Evolutionary conservation across 148 eudicot genomes (phyloP).

Genomic region (Salicornia ramosissima): DNA sequence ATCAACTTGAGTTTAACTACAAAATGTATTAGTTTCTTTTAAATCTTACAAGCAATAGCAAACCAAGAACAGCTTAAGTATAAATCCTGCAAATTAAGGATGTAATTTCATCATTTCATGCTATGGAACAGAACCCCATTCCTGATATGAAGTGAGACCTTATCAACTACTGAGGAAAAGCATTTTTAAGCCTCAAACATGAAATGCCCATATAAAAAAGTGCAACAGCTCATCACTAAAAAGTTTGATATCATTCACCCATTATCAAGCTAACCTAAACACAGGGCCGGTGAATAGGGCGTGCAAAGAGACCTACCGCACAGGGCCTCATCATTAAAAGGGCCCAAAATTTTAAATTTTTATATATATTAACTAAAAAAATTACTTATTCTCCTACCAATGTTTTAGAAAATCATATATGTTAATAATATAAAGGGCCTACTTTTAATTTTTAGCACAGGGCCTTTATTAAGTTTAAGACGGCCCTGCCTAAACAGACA

Average conservation of each 20-base stretch:
- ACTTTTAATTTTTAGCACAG: too few species aligned
- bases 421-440: too few species aligned
- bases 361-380: too few species aligned
- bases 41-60: not conserved
- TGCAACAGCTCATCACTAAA: not conserved
- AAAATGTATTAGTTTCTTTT: not conserved
- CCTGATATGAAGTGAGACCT: not conserved
- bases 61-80: not conserved
- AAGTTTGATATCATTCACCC: not conserved
- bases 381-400: too few species aligned
- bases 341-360: too few species aligned
- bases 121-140: not conserved
- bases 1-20: not conserved
- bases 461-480: too few species aligned
- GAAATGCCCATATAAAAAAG: not conserved
- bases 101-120: not conserved
- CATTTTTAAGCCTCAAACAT: not conserved
- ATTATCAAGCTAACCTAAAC: not conserved
- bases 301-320: too few species aligned
- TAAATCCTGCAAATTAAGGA: not conserved
- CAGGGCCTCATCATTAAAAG: too few species aligned
- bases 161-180: not conserved
- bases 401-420: too few species aligned
- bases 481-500: too few species aligned
- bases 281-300: too few species aligned